Base-by-base conservation (phyloP, 371 early-diverging fungal species). In the Umbelopsis sp. region DNA sequence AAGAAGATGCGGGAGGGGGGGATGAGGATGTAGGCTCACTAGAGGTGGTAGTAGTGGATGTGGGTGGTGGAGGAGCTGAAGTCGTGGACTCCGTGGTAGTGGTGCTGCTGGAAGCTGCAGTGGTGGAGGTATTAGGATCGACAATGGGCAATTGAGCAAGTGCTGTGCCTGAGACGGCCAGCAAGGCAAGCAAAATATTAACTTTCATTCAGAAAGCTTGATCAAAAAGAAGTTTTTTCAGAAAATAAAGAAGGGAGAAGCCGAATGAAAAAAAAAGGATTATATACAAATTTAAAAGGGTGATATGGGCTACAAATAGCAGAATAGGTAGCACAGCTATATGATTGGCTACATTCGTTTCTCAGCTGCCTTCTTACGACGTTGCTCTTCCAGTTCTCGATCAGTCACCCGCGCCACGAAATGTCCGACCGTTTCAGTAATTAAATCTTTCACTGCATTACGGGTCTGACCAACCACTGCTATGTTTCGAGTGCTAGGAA, bases 401-500 rank as follows among this genome's bases (percentile, higher is more conserved):
- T 88, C 89, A 44, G 84, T 85, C 52, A 83, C 75, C 35, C 89
- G 81, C 62, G 87, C 84, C 51, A 83, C 79, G 75, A 88, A 88
- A 38, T 70, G 68, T 41, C 81, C 80, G 22, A 71, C 68, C 12
- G 45, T 9, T 50, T 72, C 70, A 37, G 77, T 66, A 44, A 69
- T 64, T 69, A 76, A 63, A 38, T 85, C 24, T 44, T 75, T 48
- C 37, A 72, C 65, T 67, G 18, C 11, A 67, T 71, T 46, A 69
- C 46, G 45, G 67, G 79, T 70, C 52, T 80, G 67, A 9, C 93
- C 95, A 24, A 96, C 78, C 3, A 94, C 72, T 1, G 93, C 92
- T 69, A 93, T 82, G 63, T 96, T 96, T 68, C 94, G 93, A n/a
- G 96, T 95, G 41, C 92, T 92, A 5, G 96, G 96, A 12, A 96